Base-by-base conservation (phyloP, 148 eudicot species). In the Rheum nobile region DNA sequence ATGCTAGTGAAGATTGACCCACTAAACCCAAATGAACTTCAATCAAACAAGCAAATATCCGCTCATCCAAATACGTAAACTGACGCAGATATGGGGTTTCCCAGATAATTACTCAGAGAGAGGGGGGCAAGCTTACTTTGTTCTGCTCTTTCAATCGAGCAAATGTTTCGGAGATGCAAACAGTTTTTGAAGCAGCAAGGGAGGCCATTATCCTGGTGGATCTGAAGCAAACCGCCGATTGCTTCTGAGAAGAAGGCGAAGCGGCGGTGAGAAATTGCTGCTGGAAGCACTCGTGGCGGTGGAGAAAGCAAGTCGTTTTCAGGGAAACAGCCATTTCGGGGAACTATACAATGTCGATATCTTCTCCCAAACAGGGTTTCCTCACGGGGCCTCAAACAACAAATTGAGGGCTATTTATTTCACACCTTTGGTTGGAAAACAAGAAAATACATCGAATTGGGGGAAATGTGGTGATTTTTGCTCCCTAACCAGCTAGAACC, bases 161-260 rank as follows among this genome's bases (percentile, higher is more conserved):
- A 84, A 93, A 93, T 46, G 98, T 93, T 67, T 93, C 88, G 0
- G 95, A 89, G 26, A 93, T 72, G 19, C 98, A 89, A 67, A 86
- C 75, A 6, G 86, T 73, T 16, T 81, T 74, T 41, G 75, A 74
- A 22, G 77, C 67, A 31, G 88, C 72, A 7, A 65, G 70, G 14
- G 70, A 13, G 41, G 70, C 70, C 70, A 29, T 65, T 4, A 65
- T 65, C 39, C 32, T 65, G 70, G 70, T 65, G 19, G 70, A 34
- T 65, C 41, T 65, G 70, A 65, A 65, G 9, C 70, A 17, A 17
- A 65, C 22, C 21, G 12, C 21, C 70, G 70, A 65, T 65, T 65
- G 70, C 21, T 31, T 65, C 14, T 32, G 39, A 34, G 70, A 65
- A 65, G 39, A 65, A 32, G 69, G 69, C 21, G 69, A 32, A 32